Percentiles rank a stretch among this genome's conserved stretches.
Conservation (phyloP, 768 basidiomycete species). For the Trichaptum fuscoviolaceum region DNA sequence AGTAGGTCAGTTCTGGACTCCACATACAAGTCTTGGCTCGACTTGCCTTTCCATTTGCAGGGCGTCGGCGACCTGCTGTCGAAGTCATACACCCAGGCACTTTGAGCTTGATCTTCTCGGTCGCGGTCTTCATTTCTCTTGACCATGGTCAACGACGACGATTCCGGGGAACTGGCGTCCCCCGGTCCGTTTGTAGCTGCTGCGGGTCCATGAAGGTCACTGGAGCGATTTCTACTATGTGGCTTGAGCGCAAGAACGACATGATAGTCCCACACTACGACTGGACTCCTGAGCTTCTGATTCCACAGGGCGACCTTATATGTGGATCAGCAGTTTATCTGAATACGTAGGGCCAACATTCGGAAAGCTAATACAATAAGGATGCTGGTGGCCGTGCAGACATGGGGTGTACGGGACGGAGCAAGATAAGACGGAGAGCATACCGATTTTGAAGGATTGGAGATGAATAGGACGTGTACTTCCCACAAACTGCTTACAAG, state of each 20-base stretch:
- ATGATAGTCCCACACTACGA: conserved; percentile 74
- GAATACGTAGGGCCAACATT: neutral
- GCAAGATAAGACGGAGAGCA: conserved; percentile 14
- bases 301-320: conserved; percentile 59
- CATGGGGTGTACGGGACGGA: neutral
- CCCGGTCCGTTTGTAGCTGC: neutral
- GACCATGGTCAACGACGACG: neutral
- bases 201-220: neutral
- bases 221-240: neutral
- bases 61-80: conserved; percentile 52
- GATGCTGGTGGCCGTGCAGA: neutral
- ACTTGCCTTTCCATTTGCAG: conserved; percentile 44
- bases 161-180: neutral
- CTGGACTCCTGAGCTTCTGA: conserved; percentile 40
- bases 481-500: conserved; percentile 38
- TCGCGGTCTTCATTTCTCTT: neutral
- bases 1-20: neutral
- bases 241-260: conserved; percentile 51
- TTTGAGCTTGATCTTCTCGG: conserved; percentile 3
- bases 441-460: conserved; percentile 56
- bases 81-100: conserved; percentile 64
- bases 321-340: neutral
- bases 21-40: neutral
- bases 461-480: conserved; percentile 55
- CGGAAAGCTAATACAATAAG: neutral